Base-by-base conservation (phyloP, 2,329 filamentous ascomycete genomes). In the Lachnellula occidentalis region DNA sequence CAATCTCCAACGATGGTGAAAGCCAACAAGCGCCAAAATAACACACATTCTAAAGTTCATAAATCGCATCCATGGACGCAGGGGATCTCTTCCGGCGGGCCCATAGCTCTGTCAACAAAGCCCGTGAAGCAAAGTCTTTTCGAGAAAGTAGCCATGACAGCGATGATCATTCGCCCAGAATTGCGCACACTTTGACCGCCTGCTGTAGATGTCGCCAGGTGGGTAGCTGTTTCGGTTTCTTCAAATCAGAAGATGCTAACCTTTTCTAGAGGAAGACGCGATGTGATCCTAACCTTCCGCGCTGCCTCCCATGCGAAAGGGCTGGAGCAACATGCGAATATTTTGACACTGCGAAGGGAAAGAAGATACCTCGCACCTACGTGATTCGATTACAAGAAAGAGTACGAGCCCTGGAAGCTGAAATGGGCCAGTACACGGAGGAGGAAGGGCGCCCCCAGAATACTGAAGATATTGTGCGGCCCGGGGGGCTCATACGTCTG, bases 321-420 rank as follows among this genome's bases (percentile, higher is more conserved):
- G 92, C 90, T 60, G 92, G 92, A 66, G 90, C 91, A 31, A 81
- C 85, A 57, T 99, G 94, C 79, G 92, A 96, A 69, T 99, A 97
- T 74, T 95, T 88, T 70, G 94, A 99, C 72, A 90, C 91, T 31
- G 80, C 87, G 50, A 94, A 92, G 70, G 87, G 88, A 59, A 85
- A 83, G 66, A 92, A 88, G 68, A 90, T 97, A 65, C 89, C 90
- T 59, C 86, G 94, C 59, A 88, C 87, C 66, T 97, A 97, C 74
- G 94, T 99, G 57, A 87, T 96, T 58, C 88, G 87, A 64, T 82
- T 99, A 22, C 91, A 96, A 70, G 88, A 95, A 62, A 90, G 85
- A 67, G 91, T 96, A 42, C 85, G 86, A 56, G 81, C 83, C 48
- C 79, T 97, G 50, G 90, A 96, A 73, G 83, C 82, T 58, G 88